A percentile compares a stretch with the other conserved stretches of the same genome.
Conservation (phyloP, 352 stramenopile genomes). For the Albugo candida region DNA sequence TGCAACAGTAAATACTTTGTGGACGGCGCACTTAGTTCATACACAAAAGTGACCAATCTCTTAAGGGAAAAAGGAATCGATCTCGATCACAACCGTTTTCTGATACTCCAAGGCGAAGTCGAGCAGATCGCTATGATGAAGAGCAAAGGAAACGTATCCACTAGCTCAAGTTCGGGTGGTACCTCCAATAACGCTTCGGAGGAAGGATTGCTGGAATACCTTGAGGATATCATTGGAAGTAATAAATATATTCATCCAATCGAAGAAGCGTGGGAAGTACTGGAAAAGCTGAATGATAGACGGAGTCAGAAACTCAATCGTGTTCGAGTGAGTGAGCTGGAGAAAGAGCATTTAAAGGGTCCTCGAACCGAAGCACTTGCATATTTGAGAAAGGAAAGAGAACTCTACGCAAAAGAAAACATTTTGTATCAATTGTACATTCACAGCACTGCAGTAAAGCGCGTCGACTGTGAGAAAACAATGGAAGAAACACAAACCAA, state of each 20-base stretch:
- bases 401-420: slow-evolving; percentile 93
- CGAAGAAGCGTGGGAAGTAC: slow-evolving; percentile 80
- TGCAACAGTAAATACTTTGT: slow-evolving; percentile 97
- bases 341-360: slow-evolving; percentile 87
- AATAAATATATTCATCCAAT: slow-evolving; percentile 95
- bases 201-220: slow-evolving; percentile 97
- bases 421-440: slow-evolving; percentile 92
- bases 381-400: slow-evolving; percentile 87
- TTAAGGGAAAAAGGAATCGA: slow-evolving; percentile 93
- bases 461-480: slow-evolving; percentile 36
- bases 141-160: slow-evolving; percentile 76
- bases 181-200: slow-evolving; percentile 48
- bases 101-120: slow-evolving; percentile 93
- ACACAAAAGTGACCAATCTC: slow-evolving; percentile 89
- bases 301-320: slow-evolving; percentile 92
- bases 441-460: slow-evolving; percentile 49
- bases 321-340: slow-evolving; percentile 97
- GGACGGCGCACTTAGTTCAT: slow-evolving; percentile 83
- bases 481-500: slow-evolving; percentile 53
- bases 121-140: slow-evolving; percentile 99
- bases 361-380: slow-evolving; percentile 89
- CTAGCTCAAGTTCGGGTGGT: slow-evolving; percentile 4
- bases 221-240: slow-evolving; percentile 99
- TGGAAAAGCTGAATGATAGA: slow-evolving; percentile 86
- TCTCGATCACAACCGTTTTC: slow-evolving; percentile 98